phyloP scores from a whole-genome alignment of 768 basidiomycete genomes.

The Russula sp. region DNA sequence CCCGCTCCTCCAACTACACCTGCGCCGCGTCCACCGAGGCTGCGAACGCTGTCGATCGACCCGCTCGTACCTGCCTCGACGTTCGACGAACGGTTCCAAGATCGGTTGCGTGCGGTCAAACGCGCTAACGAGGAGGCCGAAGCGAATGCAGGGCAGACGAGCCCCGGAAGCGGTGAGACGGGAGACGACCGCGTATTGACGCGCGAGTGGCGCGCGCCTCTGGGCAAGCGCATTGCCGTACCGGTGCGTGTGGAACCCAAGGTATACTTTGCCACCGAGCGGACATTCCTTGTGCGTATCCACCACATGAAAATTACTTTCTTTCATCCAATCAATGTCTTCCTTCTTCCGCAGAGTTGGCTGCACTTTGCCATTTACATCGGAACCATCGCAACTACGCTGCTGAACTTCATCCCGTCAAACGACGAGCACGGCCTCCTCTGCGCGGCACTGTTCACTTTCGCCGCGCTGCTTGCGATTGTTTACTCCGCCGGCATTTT shows the following conservation, averaged over 20 bases:
- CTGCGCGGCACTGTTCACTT: constrained; percentile 82
- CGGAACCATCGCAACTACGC: constrained; percentile 82
- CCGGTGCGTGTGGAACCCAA: constrained; percentile 98
- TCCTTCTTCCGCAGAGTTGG: constrained; percentile 63
- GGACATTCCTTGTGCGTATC: constrained; percentile 81
- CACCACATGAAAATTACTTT: background rate
- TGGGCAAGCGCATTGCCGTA: constrained; percentile 85
- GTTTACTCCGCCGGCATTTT: constrained; percentile 82
- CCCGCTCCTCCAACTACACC: constrained; percentile 27
- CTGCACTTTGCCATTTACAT: constrained; percentile 81
- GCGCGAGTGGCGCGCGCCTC: constrained; percentile 69
- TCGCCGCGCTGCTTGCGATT: constrained; percentile 84
- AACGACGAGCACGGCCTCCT: constrained; percentile 74
- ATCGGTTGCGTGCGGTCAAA: constrained; percentile 47
- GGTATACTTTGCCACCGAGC: constrained; percentile 93
- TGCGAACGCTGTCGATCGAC: constrained; percentile 57
- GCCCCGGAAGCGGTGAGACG: constrained; percentile 12
- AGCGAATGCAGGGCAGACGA: constrained; percentile 32
- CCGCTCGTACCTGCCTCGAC: constrained; percentile 77
- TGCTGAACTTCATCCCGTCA: constrained; percentile 78
- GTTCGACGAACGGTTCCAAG: constrained; percentile 80
- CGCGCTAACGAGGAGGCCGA: constrained; percentile 36
- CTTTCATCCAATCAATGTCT: background rate
- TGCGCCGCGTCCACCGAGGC: constrained; percentile 17
- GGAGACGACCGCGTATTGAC: constrained; percentile 52